Evolutionary conservation across 1,284 basidiomycete genomes (phyloP), one percentile per base, ranked within the genome.

Genomic region (Boletus smithii): DNA sequence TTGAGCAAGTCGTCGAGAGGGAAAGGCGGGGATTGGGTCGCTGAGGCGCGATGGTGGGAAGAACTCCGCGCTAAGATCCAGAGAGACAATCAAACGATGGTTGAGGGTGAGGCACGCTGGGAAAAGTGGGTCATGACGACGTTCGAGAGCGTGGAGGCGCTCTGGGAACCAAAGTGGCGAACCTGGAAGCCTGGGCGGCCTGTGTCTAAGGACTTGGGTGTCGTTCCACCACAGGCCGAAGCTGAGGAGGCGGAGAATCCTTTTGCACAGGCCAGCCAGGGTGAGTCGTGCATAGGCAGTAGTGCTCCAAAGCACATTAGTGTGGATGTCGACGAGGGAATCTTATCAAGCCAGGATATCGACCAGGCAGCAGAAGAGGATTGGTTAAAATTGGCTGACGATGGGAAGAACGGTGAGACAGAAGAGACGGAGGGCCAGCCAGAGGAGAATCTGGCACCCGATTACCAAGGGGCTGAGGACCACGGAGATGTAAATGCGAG

Each of bases 61-160:
- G 79, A 80, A 55, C 69, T 91, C 38, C 65, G 66, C 22, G 66
- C 67, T 35, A 73, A 80, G 27, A 80, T 88, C 35, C 74, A 80
- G 54, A 49, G 48, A 14, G 76, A 77, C 60, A 62, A 62, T n/a
- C 74, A 74, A 48, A 40, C 49, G 51, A 47, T 56, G 53, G 62
- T 58, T 48, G 68, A 55, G 50, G 67, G 57, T 9, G 51, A 55
- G 26, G 45, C 65, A 53, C 65, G 62, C 36, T 76, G 75, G 71
- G 77, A 80, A 65, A 69, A 70, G 67, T 88, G 81, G 76, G 81
- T 91, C 35, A 88, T 92, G 84, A 88, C 89, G 2, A 83, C 88
- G 0, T 95, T 95, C 57, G 86, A 94, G 62, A 94, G 91, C 44
- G 74, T 91, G 7, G 82, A 89, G 66, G 83, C 78, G 0, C 70